Evolutionary conservation across 805 yeast genomes (phyloP), one percentile per base, ranked within the genome.

Genomic region (Kodamaea fukazawae): DNA sequence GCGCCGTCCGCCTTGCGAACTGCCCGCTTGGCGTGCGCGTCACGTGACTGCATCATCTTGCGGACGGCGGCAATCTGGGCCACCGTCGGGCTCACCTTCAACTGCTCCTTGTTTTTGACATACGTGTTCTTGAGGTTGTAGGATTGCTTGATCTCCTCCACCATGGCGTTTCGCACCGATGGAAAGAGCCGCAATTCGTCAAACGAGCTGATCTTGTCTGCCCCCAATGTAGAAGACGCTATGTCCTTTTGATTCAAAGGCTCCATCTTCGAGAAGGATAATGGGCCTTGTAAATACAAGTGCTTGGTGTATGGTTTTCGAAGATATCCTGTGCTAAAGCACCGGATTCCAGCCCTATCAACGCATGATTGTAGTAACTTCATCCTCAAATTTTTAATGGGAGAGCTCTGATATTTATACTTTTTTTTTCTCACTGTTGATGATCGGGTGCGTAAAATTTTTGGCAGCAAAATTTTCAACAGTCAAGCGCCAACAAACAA

Each of bases 11-110:
- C 22, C 26, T 70, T 63, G 6, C 58, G 60, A 14, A 52, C 42
- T 29, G 54, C 49, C 35, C 36, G 44, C 7, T 31, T 18, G 26
- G 49, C 47, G 4, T 59, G 53, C 15, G 67, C 56, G 17, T 45
- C 48, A 30, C 73, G 63, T 4, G 75, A 60, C 44, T 70, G 71
- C 38, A 79, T 73, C 20, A 79, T 62, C 41, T 66, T 71, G 49
- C 77, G 72, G 30, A 86, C 76, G 4, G 93, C 83, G 4, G 90
- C 83, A 3, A 78, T 71, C 62, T 91, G 99, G 31, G 91, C 85
- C 1, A 93, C 87, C 0, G 96, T 79, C 8, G 98, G 82, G 40
- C 70, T 63, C 17, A 77, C 58, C 2, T 42, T 52, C 29, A 68
- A 43, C 26, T 58, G 65, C 3, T 53, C 65, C 41, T 60, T 63